Evolutionary conservation across 2,329 filamentous ascomycete species (phyloP).

Genomic region (Penicillium capsulatum): DNA sequence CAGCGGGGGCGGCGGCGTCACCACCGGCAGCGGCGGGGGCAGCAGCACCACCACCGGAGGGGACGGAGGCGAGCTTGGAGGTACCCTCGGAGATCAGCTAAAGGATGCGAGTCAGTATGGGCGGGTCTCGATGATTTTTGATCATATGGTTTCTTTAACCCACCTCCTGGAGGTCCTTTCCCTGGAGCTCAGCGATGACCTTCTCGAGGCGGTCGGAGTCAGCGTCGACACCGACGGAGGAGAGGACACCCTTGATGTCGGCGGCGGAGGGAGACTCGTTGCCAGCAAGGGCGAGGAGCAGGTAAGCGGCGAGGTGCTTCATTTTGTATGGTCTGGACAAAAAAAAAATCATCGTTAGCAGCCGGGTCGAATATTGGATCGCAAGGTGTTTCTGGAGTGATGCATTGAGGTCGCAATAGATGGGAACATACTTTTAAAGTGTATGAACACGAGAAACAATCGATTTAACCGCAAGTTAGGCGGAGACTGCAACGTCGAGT

Average conservation of each 20-base stretch:
- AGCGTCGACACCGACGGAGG: slow-evolving; percentile 90
- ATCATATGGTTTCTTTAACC: slow-evolving; percentile 28
- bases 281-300: slow-evolving; percentile 90
- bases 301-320: slow-evolving; percentile 99
- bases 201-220: slow-evolving; percentile 80
- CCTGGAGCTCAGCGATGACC: slow-evolving; percentile 72
- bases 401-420: slow-evolving; percentile 4
- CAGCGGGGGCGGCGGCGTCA: slow-evolving; percentile 62
- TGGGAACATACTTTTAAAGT: slow-evolving; percentile 28
- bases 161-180: slow-evolving; percentile 80
- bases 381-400: not conserved
- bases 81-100: slow-evolving; percentile 89
- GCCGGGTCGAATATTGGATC: not conserved
- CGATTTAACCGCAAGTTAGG: slow-evolving; percentile 96
- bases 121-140: slow-evolving; percentile 1
- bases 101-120: slow-evolving; percentile 16
- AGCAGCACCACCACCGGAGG: slow-evolving; percentile 72
- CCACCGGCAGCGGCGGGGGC: slow-evolving; percentile 55
- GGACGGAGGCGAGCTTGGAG: slow-evolving; percentile 94
- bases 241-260: slow-evolving; percentile 85
- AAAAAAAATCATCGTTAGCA: slow-evolving; percentile 19
- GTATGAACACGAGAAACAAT: slow-evolving; percentile 69
- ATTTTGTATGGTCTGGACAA: slow-evolving; percentile 62
- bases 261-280: slow-evolving; percentile 79
- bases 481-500: slow-evolving; percentile 99